These are phyloP conservation scores for Lupinus albus DNA, from an alignment of 306 rosid genomes.

Conservation along the genomic window DNA sequence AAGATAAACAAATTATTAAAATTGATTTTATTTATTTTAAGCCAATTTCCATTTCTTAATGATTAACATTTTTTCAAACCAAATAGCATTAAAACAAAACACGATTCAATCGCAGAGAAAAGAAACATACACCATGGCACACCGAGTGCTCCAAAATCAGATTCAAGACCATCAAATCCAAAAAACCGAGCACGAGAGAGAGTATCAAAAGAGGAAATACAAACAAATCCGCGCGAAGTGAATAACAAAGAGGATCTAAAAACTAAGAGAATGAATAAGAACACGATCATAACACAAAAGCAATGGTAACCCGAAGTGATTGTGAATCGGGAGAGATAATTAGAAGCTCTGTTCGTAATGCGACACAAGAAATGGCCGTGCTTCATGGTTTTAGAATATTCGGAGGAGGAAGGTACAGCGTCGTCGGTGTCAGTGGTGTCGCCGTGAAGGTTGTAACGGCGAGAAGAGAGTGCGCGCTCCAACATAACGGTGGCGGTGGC, in stretches of 20 bases:
- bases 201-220: constrained; percentile 65
- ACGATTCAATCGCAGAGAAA: no score
- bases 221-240: constrained; percentile 73
- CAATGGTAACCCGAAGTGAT: constrained; percentile 4
- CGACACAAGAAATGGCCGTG: constrained; percentile 27
- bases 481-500: no score
- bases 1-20: no score
- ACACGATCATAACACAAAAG: no score
- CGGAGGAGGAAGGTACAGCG: neutral
- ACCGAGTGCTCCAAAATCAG: constrained; percentile 92
- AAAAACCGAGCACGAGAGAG: constrained; percentile 67
- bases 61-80: no score
- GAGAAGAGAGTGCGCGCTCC: constrained; percentile 56
- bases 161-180: constrained; percentile 75
- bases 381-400: constrained; percentile 71
- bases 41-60: no score
- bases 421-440: constrained; percentile 30
- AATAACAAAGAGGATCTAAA: constrained; percentile 49
- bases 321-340: constrained; percentile 52
- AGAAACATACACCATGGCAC: constrained; percentile 87
- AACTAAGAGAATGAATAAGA: constrained; percentile 43
- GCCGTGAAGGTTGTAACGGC: constrained; percentile 57
- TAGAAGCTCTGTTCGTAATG: constrained; percentile 49
- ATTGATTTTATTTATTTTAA: no score
- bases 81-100: no score